These are phyloP conservation scores for Calonectria multiphialidica DNA, from an alignment of 2,329 filamentous ascomycete species.

Conservation along the genomic window DNA sequence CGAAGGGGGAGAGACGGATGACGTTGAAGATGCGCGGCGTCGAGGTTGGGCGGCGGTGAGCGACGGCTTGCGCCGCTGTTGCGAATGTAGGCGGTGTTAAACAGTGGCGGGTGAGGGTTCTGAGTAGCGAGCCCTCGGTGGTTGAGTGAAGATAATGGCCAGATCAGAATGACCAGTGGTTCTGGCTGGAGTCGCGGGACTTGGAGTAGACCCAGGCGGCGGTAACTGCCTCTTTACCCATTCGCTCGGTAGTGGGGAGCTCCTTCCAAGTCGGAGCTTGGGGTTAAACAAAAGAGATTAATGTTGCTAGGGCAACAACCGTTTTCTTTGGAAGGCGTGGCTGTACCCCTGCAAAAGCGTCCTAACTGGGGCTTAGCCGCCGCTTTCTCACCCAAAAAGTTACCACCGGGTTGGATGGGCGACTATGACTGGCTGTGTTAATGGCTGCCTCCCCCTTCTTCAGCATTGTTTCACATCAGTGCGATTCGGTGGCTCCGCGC, in stretches of 20 bases:
- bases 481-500: background rate
- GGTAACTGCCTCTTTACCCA: background rate
- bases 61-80: slow-evolving; percentile 36
- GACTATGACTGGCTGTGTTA: slow-evolving; percentile 16
- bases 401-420: slow-evolving; percentile 14
- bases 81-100: slow-evolving; percentile 11
- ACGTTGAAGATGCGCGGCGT: slow-evolving; percentile 14
- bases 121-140: background rate
- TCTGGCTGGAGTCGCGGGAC: background rate
- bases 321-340: background rate
- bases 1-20: slow-evolving; percentile 29
- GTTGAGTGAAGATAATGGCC: slow-evolving; percentile 3
- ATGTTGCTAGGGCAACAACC: slow-evolving; percentile 27
- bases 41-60: slow-evolving; percentile 9
- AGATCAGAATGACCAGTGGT: background rate
- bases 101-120: background rate
- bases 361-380: too few species aligned
- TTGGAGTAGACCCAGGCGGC: background rate
- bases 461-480: slow-evolving; percentile 9
- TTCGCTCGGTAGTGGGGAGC: slow-evolving; percentile 11
- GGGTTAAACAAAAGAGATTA: slow-evolving; percentile 28
- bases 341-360: too few species aligned
- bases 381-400: background rate
- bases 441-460: background rate
- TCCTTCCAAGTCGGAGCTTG: slow-evolving; percentile 20